Evolutionary conservation across 345 rosid genomes (phyloP).

Genomic region (Eucalyptus curtisii): DNA sequence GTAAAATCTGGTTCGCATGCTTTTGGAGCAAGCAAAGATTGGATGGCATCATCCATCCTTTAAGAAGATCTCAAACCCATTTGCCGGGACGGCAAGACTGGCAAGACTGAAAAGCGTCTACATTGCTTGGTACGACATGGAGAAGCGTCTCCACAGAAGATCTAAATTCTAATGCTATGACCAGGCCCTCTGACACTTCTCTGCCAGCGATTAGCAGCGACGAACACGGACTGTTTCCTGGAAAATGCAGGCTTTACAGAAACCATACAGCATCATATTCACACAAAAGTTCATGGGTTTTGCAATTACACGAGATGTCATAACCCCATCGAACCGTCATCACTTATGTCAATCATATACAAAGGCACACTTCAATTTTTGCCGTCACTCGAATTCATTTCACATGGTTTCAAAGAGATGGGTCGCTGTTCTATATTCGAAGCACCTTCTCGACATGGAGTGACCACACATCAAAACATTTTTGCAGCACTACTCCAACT

Average conservation of each 20-base stretch:
- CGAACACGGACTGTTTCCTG: neutral
- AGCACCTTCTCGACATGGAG: neutral
- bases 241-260: neutral
- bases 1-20: neutral
- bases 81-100: neutral
- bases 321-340: neutral
- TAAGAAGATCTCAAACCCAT: neutral
- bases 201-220: neutral
- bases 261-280: neutral
- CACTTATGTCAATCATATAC: neutral
- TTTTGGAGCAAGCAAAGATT: neutral
- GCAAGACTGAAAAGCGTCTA: neutral
- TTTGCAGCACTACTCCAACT: neutral
- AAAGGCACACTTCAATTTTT: neutral
- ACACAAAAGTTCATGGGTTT: neutral
- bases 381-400: neutral
- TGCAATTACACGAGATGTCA: neutral
- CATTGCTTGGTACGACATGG: neutral
- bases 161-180: neutral
- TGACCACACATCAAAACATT: neutral
- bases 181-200: neutral
- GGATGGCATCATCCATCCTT: neutral
- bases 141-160: neutral
- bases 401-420: neutral
- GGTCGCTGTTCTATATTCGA: neutral